Conservation (phyloP, 1,284 basidiomycete species). For the Tylopilus sp. region DNA sequence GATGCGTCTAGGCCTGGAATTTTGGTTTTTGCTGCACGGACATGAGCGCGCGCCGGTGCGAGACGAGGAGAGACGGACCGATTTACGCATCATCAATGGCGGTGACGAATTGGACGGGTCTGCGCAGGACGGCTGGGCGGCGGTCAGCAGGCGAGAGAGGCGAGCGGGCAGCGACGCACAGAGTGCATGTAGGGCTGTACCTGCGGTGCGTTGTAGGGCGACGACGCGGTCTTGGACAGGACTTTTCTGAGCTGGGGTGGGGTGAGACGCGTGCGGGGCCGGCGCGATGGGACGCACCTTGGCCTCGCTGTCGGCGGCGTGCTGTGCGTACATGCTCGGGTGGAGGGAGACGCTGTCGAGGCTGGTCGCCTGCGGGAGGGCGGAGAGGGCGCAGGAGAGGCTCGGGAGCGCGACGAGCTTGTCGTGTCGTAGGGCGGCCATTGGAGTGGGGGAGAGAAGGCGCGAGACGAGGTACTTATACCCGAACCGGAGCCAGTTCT, state of each 20-base stretch:
- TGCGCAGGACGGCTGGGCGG: slow-evolving; percentile 38
- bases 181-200: slow-evolving; percentile 38
- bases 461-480: slow-evolving; percentile 22
- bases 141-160: slow-evolving; percentile 5
- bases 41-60: not conserved
- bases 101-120: slow-evolving; percentile 40
- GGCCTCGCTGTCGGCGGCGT: slow-evolving; percentile 67
- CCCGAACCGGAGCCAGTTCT: slow-evolving; percentile 10
- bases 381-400: slow-evolving; percentile 62
- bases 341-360: slow-evolving; percentile 64
- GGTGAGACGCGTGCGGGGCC: slow-evolving; percentile 12
- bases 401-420: slow-evolving; percentile 68
- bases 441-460: not conserved
- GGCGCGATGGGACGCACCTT: slow-evolving; percentile 46
- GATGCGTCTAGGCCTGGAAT: slow-evolving; percentile 27
- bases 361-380: slow-evolving; percentile 67
- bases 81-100: slow-evolving; percentile 57
- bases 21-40: slow-evolving; percentile 32
- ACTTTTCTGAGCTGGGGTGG: slow-evolving; percentile 47
- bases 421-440: slow-evolving; percentile 38
- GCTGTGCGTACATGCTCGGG: slow-evolving; percentile 63
- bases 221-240: slow-evolving; percentile 46
- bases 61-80: slow-evolving; percentile 36
- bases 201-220: slow-evolving; percentile 32
- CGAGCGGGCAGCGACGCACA: slow-evolving; percentile 32